Evolutionary conservation across 495 filamentous ascomycete genomes (phyloP).

Genomic region (Aspergillus indologenus): DNA sequence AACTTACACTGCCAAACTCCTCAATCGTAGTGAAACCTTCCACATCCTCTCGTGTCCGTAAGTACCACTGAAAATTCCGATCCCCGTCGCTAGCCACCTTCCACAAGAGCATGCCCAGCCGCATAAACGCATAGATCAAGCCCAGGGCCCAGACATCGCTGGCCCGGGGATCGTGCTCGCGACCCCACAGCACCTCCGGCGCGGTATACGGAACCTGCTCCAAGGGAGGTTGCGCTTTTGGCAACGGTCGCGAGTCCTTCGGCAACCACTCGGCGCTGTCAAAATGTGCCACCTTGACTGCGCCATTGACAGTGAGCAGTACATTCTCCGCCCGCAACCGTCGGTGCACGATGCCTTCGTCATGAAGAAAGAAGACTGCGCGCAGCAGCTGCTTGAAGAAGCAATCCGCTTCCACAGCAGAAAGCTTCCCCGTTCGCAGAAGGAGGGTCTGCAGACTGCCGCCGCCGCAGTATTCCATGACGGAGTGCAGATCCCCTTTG

Average conservation of each 20-base stretch:
- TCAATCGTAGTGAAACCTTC: constrained; percentile 8
- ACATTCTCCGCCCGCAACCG: constrained; percentile 62
- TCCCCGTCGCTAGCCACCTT: constrained; percentile 11
- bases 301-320: constrained; percentile 20
- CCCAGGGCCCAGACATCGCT: constrained; percentile 26
- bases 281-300: constrained; percentile 3
- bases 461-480: constrained; percentile 19
- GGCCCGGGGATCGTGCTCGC: constrained; percentile 8
- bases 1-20: constrained; percentile 10
- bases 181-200: too few relatives aligned
- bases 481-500: constrained; percentile 17
- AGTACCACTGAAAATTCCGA: constrained; percentile 3
- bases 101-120: constrained; percentile 19
- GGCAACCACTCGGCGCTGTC: constrained; percentile 3
- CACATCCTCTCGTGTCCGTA: neutral
- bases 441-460: constrained; percentile 19
- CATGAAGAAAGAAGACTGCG: constrained; percentile 54
- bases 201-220: too few relatives aligned
- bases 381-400: constrained; percentile 52
- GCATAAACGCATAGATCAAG: constrained; percentile 19
- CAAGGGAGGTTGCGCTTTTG: too few relatives aligned
- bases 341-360: constrained; percentile 48
- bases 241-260: too few relatives aligned
- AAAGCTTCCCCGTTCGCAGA: constrained; percentile 2
- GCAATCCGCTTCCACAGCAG: constrained; percentile 14